These are phyloP conservation scores for Camellia oleifera DNA, from an alignment of 179 eudicot genomes.

Conservation along the genomic window DNA sequence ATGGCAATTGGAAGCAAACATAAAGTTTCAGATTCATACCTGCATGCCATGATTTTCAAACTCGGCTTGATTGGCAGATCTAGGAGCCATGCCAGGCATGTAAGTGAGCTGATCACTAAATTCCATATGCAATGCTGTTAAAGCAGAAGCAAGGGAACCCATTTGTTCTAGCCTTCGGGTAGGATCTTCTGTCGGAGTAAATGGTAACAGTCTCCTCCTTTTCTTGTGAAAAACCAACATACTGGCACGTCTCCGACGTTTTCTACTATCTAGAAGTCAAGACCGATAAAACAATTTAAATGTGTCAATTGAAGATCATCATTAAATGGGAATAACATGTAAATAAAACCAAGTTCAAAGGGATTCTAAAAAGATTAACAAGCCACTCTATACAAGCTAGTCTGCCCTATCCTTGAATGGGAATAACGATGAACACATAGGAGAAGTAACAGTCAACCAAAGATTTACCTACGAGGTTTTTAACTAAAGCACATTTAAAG, in stretches of 20 bases:
- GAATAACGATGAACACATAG: not conserved
- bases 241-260: constrained; percentile 60
- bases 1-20: not conserved
- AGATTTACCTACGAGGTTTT: not conserved
- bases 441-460: constrained; percentile 3
- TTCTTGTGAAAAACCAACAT: constrained; percentile 66
- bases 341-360: not conserved
- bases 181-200: constrained; percentile 58
- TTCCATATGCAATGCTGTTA: constrained; percentile 53
- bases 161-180: constrained; percentile 66
- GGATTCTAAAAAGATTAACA: not conserved
- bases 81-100: constrained; percentile 66
- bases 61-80: constrained; percentile 72
- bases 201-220: constrained; percentile 71
- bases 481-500: not conserved
- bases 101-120: constrained; percentile 77
- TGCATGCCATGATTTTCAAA: constrained; percentile 88
- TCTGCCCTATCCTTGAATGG: not conserved
- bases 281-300: not conserved
- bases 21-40: constrained; percentile 34
- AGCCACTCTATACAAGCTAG: not conserved
- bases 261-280: constrained; percentile 55
- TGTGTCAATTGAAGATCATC: not conserved
- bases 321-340: not conserved
- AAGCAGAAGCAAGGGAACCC: constrained; percentile 78